Percentiles rank a stretch among this genome's conserved stretches.
These are phyloP conservation scores for Kluyveromyces marxianus DNA, from an alignment of 1,139 yeast genomes.

Conservation along the genomic window DNA sequence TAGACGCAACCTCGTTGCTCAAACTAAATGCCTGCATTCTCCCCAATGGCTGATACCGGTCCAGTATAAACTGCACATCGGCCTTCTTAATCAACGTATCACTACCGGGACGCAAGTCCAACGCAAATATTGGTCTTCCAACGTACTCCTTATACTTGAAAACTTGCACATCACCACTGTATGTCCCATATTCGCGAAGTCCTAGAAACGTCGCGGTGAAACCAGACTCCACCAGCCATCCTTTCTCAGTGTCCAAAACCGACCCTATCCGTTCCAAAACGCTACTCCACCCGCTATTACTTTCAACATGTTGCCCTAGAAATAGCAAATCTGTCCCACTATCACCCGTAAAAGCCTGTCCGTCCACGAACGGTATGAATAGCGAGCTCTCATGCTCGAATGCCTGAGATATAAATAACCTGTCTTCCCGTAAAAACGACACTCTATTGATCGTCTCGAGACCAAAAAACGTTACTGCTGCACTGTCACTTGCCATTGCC, in stretches of 20 bases:
- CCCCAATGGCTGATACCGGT: background rate
- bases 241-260: conserved; percentile 1
- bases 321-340: background rate
- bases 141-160: conserved; percentile 37
- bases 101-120: background rate
- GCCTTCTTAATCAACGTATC: background rate
- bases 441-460: conserved; percentile 52
- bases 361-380: conserved; percentile 42
- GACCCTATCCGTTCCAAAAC: background rate
- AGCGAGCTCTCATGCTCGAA: conserved; percentile 46
- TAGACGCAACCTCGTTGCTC: conserved; percentile 2
- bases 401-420: conserved; percentile 49
- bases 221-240: conserved; percentile 1
- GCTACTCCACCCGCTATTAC: background rate
- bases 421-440: conserved; percentile 67
- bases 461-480: conserved; percentile 1
- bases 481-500: background rate
- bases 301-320: background rate
- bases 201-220: conserved; percentile 2
- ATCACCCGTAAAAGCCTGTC: conserved; percentile 1
- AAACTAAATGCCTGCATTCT: conserved; percentile 24
- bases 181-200: background rate
- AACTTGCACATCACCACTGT: conserved; percentile 1
- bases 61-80: background rate
- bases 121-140: conserved; percentile 48